Evolutionary conservation across 306 rosid genomes (phyloP).

Genomic region (Cicer chorassanicum): DNA sequence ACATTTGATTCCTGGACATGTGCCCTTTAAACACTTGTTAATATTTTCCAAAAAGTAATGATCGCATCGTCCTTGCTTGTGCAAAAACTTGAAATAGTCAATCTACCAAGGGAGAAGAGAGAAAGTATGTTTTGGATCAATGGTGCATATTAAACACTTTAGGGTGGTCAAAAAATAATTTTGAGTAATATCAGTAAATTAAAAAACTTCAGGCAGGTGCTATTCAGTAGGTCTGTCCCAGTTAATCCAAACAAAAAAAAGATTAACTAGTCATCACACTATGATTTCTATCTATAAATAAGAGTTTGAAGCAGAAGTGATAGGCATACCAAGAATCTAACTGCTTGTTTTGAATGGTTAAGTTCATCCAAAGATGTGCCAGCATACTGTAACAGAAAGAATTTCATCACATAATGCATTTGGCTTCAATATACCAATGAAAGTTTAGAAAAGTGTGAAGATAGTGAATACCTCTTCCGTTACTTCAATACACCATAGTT

Average conservation of each 20-base stretch:
- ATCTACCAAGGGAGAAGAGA: not conserved
- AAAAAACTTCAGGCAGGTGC: too few relatives aligned
- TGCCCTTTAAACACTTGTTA: too few relatives aligned
- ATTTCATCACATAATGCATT: conserved; percentile 15
- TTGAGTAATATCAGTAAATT: too few relatives aligned
- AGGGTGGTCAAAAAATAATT: too few relatives aligned
- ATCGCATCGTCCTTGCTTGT: conserved; percentile 30
- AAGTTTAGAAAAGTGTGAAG: conserved; percentile 19
- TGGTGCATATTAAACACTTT: too few relatives aligned
- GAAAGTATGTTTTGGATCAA: too few relatives aligned
- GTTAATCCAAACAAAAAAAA: not conserved
- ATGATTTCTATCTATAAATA: conserved; percentile 10
- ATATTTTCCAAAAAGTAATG: conserved; percentile 25
- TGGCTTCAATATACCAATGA: not conserved
- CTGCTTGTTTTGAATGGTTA: conserved; percentile 77
- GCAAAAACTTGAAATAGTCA: conserved; percentile 49
- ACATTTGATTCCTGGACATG: too few relatives aligned
- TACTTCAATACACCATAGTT: conserved; percentile 74
- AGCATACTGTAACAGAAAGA: conserved; percentile 59
- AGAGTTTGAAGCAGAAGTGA: conserved; percentile 21
- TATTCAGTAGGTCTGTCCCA: too few relatives aligned
- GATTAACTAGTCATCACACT: not conserved
- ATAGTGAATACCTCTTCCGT: conserved; percentile 64
- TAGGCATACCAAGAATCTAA: conserved; percentile 76
- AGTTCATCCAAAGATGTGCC: conserved; percentile 87